Evolutionary conservation across 2,329 filamentous ascomycete genomes (phyloP), one percentile per base, ranked within the genome.

Genomic region (Orbilia blumenaviensis): DNA sequence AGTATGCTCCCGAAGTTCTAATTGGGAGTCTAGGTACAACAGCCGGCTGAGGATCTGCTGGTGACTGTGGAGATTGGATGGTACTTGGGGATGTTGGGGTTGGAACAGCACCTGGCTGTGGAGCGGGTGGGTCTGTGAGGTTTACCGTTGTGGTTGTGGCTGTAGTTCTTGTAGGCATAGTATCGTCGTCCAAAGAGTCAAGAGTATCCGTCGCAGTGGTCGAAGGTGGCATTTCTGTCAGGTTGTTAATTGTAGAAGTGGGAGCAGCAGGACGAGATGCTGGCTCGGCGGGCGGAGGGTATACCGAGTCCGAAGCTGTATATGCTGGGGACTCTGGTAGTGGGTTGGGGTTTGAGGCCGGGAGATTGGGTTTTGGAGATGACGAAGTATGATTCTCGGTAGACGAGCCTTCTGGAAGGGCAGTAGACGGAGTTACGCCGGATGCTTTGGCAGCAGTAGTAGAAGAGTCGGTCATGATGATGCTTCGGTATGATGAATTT

Each of bases 401-500:
- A 10, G 72, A 44, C 14, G 41, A 18, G 41, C 34, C 21, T 23
- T 69, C 56, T 64, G 64, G 72, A 32, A 60, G 27, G 66, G 72
- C 64, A 18, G 72, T 69, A 9, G 72, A 63, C 1, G 72, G 72
- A 21, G 72, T 76, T 42, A 76, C 46, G 21, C 72, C 72, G 16
- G 72, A 76, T 32, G 72, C 46, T 61, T 76, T 76, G 2, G 72
- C 72, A 5, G 72, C 72, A n/a, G 64, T 69, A 32, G 72, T 68
- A 18, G 72, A 54, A 32, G 36, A 44, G 44, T 61, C 54, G 1
- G 63, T 46, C 72, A 76, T 76, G 36, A 46, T 68, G 34, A 44
- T 16, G 12, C 23, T 60, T 18, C 14, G 8, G 10, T 21, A 14
- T n/a, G 54, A 25, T 42, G 27, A 52, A 25, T 16, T 10, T 14